Conservation (phyloP, 495 filamentous ascomycete species). For the Lichenothelia convexa region DNA sequence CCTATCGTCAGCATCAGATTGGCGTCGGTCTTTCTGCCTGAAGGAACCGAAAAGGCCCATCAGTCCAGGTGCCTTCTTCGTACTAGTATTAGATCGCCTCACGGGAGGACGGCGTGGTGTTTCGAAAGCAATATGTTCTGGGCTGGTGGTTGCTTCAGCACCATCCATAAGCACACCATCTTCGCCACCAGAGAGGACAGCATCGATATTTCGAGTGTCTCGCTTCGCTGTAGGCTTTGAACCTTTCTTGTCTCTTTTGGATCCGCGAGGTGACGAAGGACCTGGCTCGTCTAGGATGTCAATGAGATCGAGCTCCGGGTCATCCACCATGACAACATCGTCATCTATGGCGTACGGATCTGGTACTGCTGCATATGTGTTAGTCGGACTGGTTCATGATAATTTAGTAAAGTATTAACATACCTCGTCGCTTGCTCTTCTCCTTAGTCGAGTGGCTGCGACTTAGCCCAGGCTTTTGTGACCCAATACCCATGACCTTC, state of each 20-base stretch:
- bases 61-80: constrained; percentile 11
- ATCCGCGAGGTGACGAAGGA: neutral
- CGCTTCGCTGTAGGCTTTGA: constrained; percentile 10
- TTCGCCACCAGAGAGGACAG: constrained; percentile 10
- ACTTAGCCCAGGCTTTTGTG: neutral
- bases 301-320: constrained; percentile 19
- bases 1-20: constrained; percentile 3
- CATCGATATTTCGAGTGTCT: constrained; percentile 1
- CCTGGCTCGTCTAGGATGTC: constrained; percentile 6
- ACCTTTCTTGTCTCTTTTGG: constrained; percentile 4
- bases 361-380: constrained; percentile 16
- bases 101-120: constrained; percentile 4
- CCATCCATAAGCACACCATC: constrained; percentile 13
- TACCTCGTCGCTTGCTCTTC: constrained; percentile 18
- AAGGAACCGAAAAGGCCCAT: constrained; percentile 13
- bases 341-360: constrained; percentile 43
- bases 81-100: constrained; percentile 7
- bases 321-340: constrained; percentile 39
- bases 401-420: neutral
- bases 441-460: constrained; percentile 17
- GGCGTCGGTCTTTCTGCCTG: constrained; percentile 4
- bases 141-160: neutral
- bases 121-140: constrained; percentile 9
- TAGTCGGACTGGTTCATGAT: neutral
- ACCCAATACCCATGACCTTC: constrained; percentile 36